Conservation (phyloP, 345 rosid species). For the Cochlearia excelsa region DNA sequence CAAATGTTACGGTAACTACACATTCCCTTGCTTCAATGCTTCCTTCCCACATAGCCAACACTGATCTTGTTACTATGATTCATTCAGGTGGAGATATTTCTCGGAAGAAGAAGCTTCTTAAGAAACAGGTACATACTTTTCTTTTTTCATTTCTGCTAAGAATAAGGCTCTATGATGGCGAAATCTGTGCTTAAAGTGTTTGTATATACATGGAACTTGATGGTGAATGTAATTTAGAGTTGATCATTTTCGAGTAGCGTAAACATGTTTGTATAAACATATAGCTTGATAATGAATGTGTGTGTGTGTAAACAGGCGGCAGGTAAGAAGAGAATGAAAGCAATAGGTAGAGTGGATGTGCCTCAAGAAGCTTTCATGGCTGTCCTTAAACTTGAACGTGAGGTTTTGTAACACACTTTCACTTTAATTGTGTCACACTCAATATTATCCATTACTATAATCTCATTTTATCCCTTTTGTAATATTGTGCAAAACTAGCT, state of each 20-base stretch:
- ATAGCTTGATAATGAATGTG: neutral
- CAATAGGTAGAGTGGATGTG: constrained; percentile 93
- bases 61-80: constrained; percentile 24
- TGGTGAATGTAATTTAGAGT: neutral
- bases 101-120: too few relatives aligned
- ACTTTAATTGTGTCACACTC: constrained; percentile 5
- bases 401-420: constrained; percentile 50
- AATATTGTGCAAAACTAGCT: neutral
- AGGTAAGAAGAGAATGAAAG: constrained; percentile 99
- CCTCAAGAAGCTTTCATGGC: constrained; percentile 99
- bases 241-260: neutral
- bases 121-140: constrained; percentile 36
- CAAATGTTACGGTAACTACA: constrained; percentile 83
- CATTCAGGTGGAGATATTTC: constrained; percentile 61
- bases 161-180: neutral
- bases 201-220: too few relatives aligned
- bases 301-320: constrained; percentile 56
- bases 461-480: constrained; percentile 15
- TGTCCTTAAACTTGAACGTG: constrained; percentile 89
- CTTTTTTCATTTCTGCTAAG: neutral
- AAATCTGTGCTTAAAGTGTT: neutral
- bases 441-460: neutral
- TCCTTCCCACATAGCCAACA: neutral
- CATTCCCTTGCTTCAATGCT: constrained; percentile 13
- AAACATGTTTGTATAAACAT: too few relatives aligned